Evolutionary conservation across 768 basidiomycete species (phyloP), one percentile per base, ranked within the genome.

Genomic region (Mycena olivaceomarginata): DNA sequence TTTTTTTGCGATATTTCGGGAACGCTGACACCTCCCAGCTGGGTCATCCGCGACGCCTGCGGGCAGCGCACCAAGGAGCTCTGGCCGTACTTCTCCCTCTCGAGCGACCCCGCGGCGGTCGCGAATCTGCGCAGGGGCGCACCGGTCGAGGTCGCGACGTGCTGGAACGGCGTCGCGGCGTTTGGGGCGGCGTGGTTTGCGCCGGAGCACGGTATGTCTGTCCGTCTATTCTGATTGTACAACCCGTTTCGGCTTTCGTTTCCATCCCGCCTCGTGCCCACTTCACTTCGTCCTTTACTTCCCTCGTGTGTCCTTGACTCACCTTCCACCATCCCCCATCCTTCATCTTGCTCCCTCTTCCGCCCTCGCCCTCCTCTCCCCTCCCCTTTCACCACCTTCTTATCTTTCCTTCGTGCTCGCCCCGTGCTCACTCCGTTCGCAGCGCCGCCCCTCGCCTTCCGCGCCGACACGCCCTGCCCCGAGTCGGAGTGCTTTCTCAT

Each of bases 81-180:
- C 76, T 95, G 96, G 90, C 94, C 92, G 79, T 91, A 96, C 80
- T 85, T 90, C 12, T 84, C 90, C 37, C 93, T 39, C 93, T 92
- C 15, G 40, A 87, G 90, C 45, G 91, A 72, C 31, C 79, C 95
- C 9, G 86, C 95, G 43, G 94, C 31, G 31, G 31, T 31, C 31
- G 31, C 31, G 31, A 31, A 4, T 3, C 31, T 31, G 31, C 31
- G 31, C 31, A 31, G 31, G 31, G 31, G 31, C 31, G 31, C 31
- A 3, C 3, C 31, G 31, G 31, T 31, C 31, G 31, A 95, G 81
- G 93, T 96, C 62, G 95, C 96, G 84, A 92, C 94, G 1, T 96
- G 95, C 87, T 96, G 95, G 95, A 96, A 96, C 83, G 95, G 95
- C 56, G 90, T 96, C 81, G 94, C 95, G 56, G 87, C 94, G 20